Evolutionary conservation across 805 yeast genomes (phyloP).

Genomic region (Pichia ethanolica): DNA sequence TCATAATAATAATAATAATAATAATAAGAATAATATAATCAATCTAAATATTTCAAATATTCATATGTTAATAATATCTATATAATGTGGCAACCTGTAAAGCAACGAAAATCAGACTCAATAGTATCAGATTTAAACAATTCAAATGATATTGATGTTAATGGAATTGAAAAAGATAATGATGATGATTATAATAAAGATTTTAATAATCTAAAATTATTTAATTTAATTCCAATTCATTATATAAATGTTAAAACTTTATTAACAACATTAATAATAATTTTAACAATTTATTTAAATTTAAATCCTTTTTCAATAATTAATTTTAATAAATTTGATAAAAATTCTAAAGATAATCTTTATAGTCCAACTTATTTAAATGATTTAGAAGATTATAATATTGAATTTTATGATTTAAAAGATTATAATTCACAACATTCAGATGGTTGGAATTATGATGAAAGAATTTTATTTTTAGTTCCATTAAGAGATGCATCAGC

Average conservation of each 20-base stretch:
- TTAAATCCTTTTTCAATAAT: not conserved
- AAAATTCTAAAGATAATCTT: not conserved
- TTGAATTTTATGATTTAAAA: slow-evolving; percentile 41
- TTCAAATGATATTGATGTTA: too few species aligned
- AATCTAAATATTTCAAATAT: too few species aligned
- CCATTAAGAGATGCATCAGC: slow-evolving; percentile 55
- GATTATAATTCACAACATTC: slow-evolving; percentile 26
- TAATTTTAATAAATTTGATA: not conserved
- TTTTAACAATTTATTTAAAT: not conserved
- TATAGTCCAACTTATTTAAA: not conserved
- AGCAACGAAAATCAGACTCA: too few species aligned
- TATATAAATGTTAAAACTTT: not conserved
- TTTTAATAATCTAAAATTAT: too few species aligned
- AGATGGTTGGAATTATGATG: slow-evolving; percentile 48
- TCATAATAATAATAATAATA: too few species aligned
- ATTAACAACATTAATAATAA: not conserved
- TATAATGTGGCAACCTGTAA: too few species aligned
- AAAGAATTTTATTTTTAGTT: slow-evolving; percentile 47
- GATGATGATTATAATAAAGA: too few species aligned
- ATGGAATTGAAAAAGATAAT: too few species aligned
- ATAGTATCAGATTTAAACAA: too few species aligned
- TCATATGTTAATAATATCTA: too few species aligned
- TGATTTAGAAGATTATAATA: not conserved
- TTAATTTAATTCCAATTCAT: too few species aligned
- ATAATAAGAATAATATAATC: too few species aligned